Evolutionary conservation across 1,284 basidiomycete species (phyloP), one percentile per base, ranked within the genome.

Genomic region (Thelephora terrestris): DNA sequence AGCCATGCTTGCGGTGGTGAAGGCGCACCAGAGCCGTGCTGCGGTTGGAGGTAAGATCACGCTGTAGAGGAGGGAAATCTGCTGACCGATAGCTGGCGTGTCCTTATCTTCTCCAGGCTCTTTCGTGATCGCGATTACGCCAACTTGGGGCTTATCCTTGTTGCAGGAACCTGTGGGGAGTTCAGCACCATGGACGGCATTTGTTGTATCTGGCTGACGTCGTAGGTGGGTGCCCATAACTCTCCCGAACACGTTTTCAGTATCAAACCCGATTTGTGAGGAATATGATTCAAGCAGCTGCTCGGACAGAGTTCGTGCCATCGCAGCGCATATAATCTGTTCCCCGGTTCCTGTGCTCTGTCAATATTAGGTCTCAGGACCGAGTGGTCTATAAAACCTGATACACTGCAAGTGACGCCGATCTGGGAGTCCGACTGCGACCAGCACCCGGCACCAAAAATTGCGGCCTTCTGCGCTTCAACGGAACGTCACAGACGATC

Each of bases 1-100:
- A 0, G 85, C 82, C 84, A 89, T 87, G 60, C 81, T 85, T 25
- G 76, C 68, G n/a, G 85, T 81, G 9, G 85, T 88, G 65, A 89
- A 89, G 34, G 78, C 83, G 58, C 85, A 87, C 81, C 83, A 88
- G 32, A 87, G 61, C 34, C 81, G 76, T 23, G 73, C 84, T 81
- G 49, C 20, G 14, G 12, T 42, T 9, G 2, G 16, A 17, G 25
- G 21, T 42, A 21, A 42, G n/a, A 42, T 42, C 10, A 5, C 14
- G 29, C 29, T 12, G 29, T 10, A 7, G 29, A 12, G 29, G 12
- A 32, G 29, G 7, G 12, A 32, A 32, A 32, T 6, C 14, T 10
- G 29, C 39, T 12, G 5, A 42, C 39, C 39, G 39, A 42, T 20
- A 6, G 16, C 39, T 58, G 40, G 50, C 42, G 17, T 45, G 43